Base-by-base conservation (phyloP, 2,329 filamentous ascomycete genomes). In the Botrytis tulipae region DNA sequence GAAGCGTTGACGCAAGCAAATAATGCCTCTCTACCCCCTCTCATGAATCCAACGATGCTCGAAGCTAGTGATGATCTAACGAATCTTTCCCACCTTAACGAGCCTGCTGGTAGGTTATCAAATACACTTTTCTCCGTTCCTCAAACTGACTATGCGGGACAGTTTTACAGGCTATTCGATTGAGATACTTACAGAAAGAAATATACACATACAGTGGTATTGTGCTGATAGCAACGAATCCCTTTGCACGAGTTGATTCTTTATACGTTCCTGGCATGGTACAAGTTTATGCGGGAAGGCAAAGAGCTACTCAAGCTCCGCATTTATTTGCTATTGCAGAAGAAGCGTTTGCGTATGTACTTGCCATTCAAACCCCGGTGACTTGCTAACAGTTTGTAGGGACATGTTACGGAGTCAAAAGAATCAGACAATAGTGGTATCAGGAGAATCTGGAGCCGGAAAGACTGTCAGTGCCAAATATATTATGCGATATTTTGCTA, bases 161-260 rank as follows among this genome's bases (percentile, higher is more conserved):
- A 97, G 97, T 99, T 75, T 86, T 99, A 77, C 96, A 99, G 87
- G 96, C 96, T 73, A 99, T 99, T 83, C 94, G 95, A 82, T 89
- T 99, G 82, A 93, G 96, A 83, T 99, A 99, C 85, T 88, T 93
- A 76, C 96, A 99, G 83, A 98, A 98, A 85, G 96, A 99, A 83
- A 99, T 99, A 80, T 99, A 99, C 87, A 99, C 96, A 81, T 99
- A 99, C 86, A 97, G 94, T 82, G 96, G 96, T 82, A 98, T 99
- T 81, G 96, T 99, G 77, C 88, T 99, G 79, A 99, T 99, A 85
- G 96, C 96, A 76, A 97, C 96, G 76, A 99, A 99, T 84, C 96
- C 96, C 35, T 99, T 99, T 81, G 96, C 97, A 71, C 90, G 96
- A 77, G 95, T 99, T 78, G 96, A 99, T 83, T 99, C 96, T 60